Evolutionary conservation across 164 flowering plant genomes (phyloP).

Genomic region (Pachysandra terminalis): DNA sequence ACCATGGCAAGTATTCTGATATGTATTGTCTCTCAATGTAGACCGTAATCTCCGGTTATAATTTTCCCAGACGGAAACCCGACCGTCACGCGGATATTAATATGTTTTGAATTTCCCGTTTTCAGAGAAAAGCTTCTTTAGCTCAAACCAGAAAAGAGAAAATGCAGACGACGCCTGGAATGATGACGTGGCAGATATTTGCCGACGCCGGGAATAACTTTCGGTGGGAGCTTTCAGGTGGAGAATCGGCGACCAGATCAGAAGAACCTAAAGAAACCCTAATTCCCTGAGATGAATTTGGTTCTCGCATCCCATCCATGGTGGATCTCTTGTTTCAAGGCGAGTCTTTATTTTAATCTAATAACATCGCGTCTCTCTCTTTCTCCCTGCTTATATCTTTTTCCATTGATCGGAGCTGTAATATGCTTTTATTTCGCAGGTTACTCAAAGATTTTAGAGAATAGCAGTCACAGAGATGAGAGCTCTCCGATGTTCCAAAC

Average conservation of each 20-base stretch:
- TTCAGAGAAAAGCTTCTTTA: too few species aligned
- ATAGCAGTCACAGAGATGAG: constrained; percentile 12
- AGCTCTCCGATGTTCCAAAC: constrained; percentile 49
- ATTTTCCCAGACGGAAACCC: too few species aligned
- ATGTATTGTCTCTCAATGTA: too few species aligned
- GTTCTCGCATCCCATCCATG: constrained; percentile 60
- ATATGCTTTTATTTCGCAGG: constrained; percentile 25
- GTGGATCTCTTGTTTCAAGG: constrained; percentile 64
- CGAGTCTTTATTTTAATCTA: not conserved
- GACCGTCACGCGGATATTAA: too few species aligned
- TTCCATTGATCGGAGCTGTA: not conserved
- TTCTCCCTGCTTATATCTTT: not conserved
- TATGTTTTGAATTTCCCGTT: too few species aligned
- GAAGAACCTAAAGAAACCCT: constrained; percentile 8
- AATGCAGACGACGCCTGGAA: constrained; percentile 6
- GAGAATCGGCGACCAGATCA: constrained; percentile 3
- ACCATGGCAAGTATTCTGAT: too few species aligned
- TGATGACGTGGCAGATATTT: constrained; percentile 68
- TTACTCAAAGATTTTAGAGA: constrained; percentile 31
- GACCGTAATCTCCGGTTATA: too few species aligned
- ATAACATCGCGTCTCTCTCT: too few species aligned
- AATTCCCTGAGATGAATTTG: constrained; percentile 6
- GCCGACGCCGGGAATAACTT: constrained; percentile 45
- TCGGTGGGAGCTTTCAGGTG: constrained; percentile 51
- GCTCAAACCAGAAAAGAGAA: constrained; percentile 5